phyloP scores from a whole-genome alignment of 176 grass and related monocot species.

The Bromus sterilis region DNA sequence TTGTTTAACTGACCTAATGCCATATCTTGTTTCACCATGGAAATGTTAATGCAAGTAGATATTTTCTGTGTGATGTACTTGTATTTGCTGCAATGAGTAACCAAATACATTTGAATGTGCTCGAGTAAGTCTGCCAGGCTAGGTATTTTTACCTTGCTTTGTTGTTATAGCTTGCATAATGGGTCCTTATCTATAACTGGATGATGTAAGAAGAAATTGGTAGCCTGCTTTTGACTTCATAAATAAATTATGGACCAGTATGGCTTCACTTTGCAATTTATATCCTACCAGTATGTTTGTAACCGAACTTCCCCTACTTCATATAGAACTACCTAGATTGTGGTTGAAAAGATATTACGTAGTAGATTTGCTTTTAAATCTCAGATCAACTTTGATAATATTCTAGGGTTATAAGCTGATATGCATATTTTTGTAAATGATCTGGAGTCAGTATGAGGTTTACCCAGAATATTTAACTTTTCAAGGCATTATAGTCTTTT shows the following conservation, averaged over 20 bases:
- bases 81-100: neutral
- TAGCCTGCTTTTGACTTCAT: neutral
- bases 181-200: neutral
- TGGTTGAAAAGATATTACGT: neutral
- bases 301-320: neutral
- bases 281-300: neutral
- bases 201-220: neutral
- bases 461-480: neutral
- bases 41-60: neutral
- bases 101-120: neutral
- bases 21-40: neutral
- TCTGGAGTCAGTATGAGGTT: neutral
- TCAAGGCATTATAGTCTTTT: neutral
- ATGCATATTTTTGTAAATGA: neutral
- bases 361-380: neutral
- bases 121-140: neutral
- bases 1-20: neutral
- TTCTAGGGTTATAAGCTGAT: neutral
- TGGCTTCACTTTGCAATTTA: neutral
- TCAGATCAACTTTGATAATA: neutral
- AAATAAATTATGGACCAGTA: conserved; percentile 6
- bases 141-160: neutral
- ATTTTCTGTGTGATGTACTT: neutral
- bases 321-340: neutral
- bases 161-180: neutral